phyloP scores from a whole-genome alignment of 2,329 filamentous ascomycete genomes.

The Penicillium sumatraense region DNA sequence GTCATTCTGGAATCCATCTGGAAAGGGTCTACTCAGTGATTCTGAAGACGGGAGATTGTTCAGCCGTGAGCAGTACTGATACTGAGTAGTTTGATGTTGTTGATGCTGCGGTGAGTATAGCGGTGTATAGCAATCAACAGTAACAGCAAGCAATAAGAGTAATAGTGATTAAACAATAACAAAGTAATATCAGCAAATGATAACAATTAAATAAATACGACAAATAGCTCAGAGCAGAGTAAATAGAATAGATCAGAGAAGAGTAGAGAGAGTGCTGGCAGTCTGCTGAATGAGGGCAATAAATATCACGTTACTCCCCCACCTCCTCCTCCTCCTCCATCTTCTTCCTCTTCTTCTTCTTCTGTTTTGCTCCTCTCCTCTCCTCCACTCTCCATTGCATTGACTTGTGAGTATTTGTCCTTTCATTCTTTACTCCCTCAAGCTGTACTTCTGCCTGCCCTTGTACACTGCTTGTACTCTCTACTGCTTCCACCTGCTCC shows the following conservation, averaged over 20 bases:
- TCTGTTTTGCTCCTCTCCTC: conserved; percentile 12
- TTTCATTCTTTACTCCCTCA: no score
- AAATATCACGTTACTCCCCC: conserved; percentile 25
- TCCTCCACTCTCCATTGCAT: conserved; percentile 2
- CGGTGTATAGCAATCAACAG: background rate
- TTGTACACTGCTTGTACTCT: background rate
- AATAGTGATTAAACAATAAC: background rate
- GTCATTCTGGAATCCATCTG: background rate
- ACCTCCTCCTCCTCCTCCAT: conserved; percentile 12
- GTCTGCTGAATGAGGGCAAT: background rate
- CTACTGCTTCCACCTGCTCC: background rate
- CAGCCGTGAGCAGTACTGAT: background rate
- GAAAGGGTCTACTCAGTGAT: background rate
- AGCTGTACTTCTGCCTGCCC: background rate
- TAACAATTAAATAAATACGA: background rate
- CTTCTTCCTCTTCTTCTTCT: conserved; percentile 13
- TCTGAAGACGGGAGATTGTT: background rate
- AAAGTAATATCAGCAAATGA: no score
- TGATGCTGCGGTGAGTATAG: background rate
- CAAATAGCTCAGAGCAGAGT: background rate
- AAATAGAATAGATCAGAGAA: background rate
- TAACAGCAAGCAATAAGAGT: background rate
- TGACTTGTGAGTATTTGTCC: background rate
- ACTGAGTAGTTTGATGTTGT: background rate
- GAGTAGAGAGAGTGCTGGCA: background rate